Percentiles rank a stretch among this genome's conserved stretches.
Evolutionary conservation across 345 rosid genomes (phyloP).

Genomic region (Eutrema yunnanense): DNA sequence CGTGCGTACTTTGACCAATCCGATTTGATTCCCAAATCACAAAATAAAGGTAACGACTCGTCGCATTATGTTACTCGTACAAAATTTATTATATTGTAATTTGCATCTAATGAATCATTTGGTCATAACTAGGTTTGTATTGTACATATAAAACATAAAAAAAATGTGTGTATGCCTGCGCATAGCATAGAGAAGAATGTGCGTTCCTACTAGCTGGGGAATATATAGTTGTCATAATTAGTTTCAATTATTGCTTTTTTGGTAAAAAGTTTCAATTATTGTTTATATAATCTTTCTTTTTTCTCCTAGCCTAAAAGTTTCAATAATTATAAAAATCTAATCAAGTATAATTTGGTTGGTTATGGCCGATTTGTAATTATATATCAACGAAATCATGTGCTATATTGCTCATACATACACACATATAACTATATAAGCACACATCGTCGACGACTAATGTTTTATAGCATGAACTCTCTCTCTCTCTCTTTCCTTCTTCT

Average conservation of each 20-base stretch:
- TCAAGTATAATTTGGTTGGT: neutral
- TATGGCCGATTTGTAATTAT: neutral
- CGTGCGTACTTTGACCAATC: conserved; percentile 29
- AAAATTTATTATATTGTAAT: neutral
- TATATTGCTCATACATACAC: neutral
- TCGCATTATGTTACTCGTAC: conserved; percentile 16
- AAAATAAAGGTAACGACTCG: conserved; percentile 12
- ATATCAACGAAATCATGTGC: neutral
- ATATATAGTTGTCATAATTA: conserved; percentile 1
- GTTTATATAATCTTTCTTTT: neutral
- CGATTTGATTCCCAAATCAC: conserved; percentile 19
- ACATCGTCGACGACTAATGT: neutral
- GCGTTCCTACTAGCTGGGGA: conserved; percentile 30
- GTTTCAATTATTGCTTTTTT: neutral
- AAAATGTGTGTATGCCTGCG: neutral
- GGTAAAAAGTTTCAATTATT: neutral
- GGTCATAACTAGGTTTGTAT: neutral
- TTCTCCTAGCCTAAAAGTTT: neutral
- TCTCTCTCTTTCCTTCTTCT: neutral
- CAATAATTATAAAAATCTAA: neutral
- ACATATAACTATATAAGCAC: conserved; percentile 5
- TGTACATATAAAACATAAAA: neutral
- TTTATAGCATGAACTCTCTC: neutral
- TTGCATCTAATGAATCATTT: conserved; percentile 5
- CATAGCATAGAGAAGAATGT: neutral